Conservation (phyloP, 352 stramenopile genomes). For the Globisporangium solare region DNA sequence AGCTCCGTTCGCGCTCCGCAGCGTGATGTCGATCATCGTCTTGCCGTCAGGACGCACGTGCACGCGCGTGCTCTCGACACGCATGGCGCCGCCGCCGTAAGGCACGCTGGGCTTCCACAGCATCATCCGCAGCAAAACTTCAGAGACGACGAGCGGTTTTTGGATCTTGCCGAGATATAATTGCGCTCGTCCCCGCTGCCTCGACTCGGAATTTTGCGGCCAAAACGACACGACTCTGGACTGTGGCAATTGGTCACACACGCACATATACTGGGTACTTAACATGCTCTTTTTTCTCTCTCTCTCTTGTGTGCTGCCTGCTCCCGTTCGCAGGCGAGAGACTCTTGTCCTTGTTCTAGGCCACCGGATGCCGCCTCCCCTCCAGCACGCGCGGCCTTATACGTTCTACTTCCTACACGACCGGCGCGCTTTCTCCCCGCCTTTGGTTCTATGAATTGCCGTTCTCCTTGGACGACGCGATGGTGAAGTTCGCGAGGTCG, state of each 20-base stretch:
- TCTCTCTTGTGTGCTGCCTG: not conserved
- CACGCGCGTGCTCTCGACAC: slow-evolving; percentile 45
- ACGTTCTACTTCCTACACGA: slow-evolving; percentile 1
- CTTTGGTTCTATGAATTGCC: not conserved
- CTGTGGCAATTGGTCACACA: no score
- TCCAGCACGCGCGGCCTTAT: not conserved
- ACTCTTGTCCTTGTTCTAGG: no score
- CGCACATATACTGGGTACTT: no score
- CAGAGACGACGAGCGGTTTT: no score
- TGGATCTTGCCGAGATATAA: no score
- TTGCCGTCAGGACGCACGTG: slow-evolving; percentile 35
- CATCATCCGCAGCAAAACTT: not conserved
- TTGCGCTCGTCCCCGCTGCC: no score
- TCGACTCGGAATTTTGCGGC: no score
- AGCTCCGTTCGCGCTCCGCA: slow-evolving; percentile 12
- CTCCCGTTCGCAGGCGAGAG: slow-evolving; percentile 3
- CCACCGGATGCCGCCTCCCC: no score
- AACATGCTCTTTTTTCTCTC: no score
- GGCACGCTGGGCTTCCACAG: slow-evolving; percentile 9
- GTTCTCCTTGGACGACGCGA: slow-evolving; percentile 19
- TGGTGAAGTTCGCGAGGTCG: slow-evolving; percentile 38
- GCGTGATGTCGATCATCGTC: slow-evolving; percentile 52
- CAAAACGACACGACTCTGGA: no score
- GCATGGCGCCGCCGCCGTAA: slow-evolving; percentile 23
- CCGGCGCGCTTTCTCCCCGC: not conserved